Conservation (phyloP, 1,139 yeast species). For the Suhomyces bokatorum region DNA sequence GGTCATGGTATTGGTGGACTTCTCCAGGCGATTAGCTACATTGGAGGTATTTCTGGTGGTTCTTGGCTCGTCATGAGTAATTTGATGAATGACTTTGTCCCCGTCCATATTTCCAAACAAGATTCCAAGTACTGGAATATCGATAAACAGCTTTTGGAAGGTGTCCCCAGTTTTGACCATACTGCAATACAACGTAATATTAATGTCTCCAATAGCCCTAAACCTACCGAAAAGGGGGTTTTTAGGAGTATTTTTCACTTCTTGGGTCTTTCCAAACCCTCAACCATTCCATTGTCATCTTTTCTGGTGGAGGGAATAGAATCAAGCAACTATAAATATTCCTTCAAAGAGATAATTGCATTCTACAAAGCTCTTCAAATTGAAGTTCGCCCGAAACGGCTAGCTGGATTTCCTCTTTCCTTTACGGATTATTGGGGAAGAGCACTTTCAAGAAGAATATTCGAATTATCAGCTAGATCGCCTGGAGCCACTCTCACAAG, state of each 20-base stretch:
- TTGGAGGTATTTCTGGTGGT: slow-evolving; percentile 72
- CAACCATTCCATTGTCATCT: not conserved
- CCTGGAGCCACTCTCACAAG: slow-evolving; percentile 42
- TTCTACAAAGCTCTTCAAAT: slow-evolving; percentile 55
- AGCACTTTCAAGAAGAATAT: slow-evolving; percentile 52
- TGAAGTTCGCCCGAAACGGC: slow-evolving; percentile 51
- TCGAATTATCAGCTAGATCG: slow-evolving; percentile 36
- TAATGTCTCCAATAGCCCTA: not conserved
- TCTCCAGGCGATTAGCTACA: slow-evolving; percentile 53
- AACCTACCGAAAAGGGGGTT: slow-evolving; percentile 8
- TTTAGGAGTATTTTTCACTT: slow-evolving; percentile 14
- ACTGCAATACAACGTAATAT: slow-evolving; percentile 8
- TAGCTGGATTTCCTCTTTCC: slow-evolving; percentile 56
- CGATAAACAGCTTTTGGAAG: slow-evolving; percentile 52
- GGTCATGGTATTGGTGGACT: slow-evolving; percentile 46
- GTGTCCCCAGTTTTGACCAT: slow-evolving; percentile 52
- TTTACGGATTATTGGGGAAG: slow-evolving; percentile 71
- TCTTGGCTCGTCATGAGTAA: slow-evolving; percentile 60
- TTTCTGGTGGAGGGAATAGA: not conserved
- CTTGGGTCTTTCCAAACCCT: slow-evolving; percentile 11
- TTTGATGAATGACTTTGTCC: slow-evolving; percentile 46
- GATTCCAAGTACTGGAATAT: slow-evolving; percentile 40
- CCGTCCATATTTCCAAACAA: slow-evolving; percentile 37
- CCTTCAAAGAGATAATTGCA: slow-evolving; percentile 35
- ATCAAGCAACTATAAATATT: not conserved